Evolutionary conservation across 352 stramenopile species (phyloP), one percentile per base, ranked within the genome.

Genomic region (Phytophthora citrophthora): DNA sequence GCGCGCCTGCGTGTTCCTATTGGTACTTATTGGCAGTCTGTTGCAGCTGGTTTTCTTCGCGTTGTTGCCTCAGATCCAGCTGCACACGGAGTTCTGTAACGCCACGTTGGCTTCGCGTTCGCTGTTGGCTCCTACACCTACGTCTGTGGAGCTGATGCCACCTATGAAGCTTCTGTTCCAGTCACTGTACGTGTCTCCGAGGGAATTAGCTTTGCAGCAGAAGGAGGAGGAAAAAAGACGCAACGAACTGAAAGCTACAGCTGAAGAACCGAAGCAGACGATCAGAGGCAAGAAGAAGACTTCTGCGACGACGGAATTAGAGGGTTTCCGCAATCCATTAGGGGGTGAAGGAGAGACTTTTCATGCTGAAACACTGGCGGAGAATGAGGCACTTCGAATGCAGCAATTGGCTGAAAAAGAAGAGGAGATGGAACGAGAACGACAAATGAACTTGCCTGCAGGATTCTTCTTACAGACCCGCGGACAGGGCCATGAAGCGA

Each of bases 141-240:
- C 79, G 18, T 89, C 77, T 40, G 32, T 40, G 13, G 79, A 86
- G 70, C 68, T 94, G 27, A 24, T 54, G 45, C 69, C 82, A 48
- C 86, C 86, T 29, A 79, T 94, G 77, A 76, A 77, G 26, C 62
- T 91, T 32, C 74, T 94, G 40, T 94, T 92, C 56, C 81, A 90
- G 56, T 94, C 83, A 66, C 71, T 94, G 6, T 94, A 82, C 55
- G 60, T 92, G 8, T 91, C 83, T 4, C 83, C 86, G 4, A 52
- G 71, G 5, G 83, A 91, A 39, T 74, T 92, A 26, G 68, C 64
- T 13, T 48, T 68, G 12, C 73, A 83, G 11, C 69, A 83, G 49
- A 81, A 83, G 45, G 68, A 79, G 12, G 54, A 79, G 54, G 71
- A 82, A 46, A 61, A 62, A 41, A 46, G 69, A 27, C 50, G 53